Conservation (phyloP, 441 rosid genomes). For the Eruca vesicaria region DNA sequence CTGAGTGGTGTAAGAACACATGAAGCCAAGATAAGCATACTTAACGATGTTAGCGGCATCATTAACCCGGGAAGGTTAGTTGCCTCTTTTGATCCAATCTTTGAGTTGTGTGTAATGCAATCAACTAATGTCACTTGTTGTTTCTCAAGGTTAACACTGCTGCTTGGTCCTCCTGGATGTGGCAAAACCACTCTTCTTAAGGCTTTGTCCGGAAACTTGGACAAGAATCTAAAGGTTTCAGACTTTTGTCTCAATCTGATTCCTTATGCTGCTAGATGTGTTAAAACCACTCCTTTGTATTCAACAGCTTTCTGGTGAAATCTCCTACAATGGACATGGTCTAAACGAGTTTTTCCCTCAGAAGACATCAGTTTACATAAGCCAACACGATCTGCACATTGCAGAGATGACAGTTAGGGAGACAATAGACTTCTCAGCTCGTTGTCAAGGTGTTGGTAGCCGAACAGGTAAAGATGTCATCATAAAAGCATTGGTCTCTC, state of each 20-base stretch:
- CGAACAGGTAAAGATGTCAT: conserved; percentile 35
- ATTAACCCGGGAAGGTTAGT: conserved; percentile 58
- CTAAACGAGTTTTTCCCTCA: conserved; percentile 47
- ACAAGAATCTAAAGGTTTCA: conserved; percentile 42
- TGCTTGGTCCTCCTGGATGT: conserved; percentile 59
- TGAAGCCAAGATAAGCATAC: conserved; percentile 40
- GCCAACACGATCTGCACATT: conserved; percentile 55
- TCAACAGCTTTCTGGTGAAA: conserved; percentile 39
- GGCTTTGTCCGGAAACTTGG: conserved; percentile 49
- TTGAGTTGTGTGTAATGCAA: not conserved
- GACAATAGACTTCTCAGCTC: conserved; percentile 53
- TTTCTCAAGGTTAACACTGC: conserved; percentile 41
- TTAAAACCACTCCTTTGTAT: no score
- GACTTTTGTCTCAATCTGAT: not conserved
- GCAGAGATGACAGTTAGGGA: conserved; percentile 61
- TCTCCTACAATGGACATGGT: conserved; percentile 48
- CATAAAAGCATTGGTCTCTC: not conserved
- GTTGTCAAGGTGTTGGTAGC: conserved; percentile 51
- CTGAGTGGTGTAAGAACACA: conserved; percentile 33
- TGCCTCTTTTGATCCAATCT: not conserved
- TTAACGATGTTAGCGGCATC: conserved; percentile 45
- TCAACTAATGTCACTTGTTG: conserved; percentile 3
- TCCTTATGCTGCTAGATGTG: no score
- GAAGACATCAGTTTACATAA: conserved; percentile 52
- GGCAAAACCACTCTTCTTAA: conserved; percentile 50